Evolutionary conservation across 345 rosid genomes (phyloP), one percentile per base, ranked within the genome.

Genomic region (Psidium friedrichsthalianum): DNA sequence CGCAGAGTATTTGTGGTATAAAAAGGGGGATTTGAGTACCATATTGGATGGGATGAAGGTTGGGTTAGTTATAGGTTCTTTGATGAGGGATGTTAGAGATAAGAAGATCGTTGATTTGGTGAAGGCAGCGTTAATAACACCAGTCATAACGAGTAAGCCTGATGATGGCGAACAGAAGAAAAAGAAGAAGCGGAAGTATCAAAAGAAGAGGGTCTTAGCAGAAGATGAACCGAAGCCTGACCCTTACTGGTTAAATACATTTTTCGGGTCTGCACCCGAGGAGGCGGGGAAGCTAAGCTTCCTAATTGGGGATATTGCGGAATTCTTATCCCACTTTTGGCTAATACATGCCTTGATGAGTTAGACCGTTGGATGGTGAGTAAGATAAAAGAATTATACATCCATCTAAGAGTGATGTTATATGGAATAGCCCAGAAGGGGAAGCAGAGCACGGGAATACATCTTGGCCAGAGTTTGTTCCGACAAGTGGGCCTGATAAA

Each of bases 181-280:
- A 89, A 93, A 89, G 90, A 91, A 56, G n/a, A 97, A 92, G 90
- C 91, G 98, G 76, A 97, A 95, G 90, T 94, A 96, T 91, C 97
- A 96, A 90, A 97, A 97, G 84, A 97, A 97, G 90, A 92, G 93
- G 80, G 99, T 96, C n/a, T 88, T 97, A 83, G 99, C 99, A 13
- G 99, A 97, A 6, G 99, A 97, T 89, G 99, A 97, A 89, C 99
- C 99, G 0, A 96, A 97, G 91, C 99, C 99, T 40, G 99, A 97
- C 86, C 99, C 99, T 22, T 96, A 97, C 87, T 97, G 99, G 98
- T 88, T 96, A 87, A 99, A 96, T 87, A 91, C 98, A 1, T 97
- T 97, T 89, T 97, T 96, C 5, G 98, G 98, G 44, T 97, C 95
- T 88, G 98, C 99, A 85, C 99, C 99, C 0, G 99, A 97, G 91